Evolutionary conservation across 257 asterid species (phyloP).

Genomic region (Fraxinus quadrangulata): DNA sequence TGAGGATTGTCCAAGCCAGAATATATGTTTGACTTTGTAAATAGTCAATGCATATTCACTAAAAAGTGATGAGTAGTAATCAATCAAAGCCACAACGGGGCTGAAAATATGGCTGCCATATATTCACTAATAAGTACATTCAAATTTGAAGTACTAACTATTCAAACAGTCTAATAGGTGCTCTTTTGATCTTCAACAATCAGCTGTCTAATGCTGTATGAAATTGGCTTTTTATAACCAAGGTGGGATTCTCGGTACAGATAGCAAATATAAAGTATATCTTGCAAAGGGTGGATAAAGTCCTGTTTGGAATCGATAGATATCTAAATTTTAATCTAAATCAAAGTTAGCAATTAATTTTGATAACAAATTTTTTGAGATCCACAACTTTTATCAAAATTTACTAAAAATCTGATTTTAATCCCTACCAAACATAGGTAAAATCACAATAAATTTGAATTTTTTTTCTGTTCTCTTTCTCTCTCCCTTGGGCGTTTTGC

Average conservation of each 20-base stretch:
- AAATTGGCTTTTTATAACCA: background rate
- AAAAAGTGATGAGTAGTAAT: background rate
- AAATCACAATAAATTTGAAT: too few relatives aligned
- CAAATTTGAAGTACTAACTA: background rate
- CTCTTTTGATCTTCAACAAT: background rate
- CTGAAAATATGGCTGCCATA: background rate
- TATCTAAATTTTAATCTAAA: too few relatives aligned
- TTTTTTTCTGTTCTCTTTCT: too few relatives aligned
- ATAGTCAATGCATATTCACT: background rate
- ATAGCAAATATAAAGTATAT: background rate
- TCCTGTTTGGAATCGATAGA: too few relatives aligned
- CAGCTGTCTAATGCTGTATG: background rate
- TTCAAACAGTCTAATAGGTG: background rate
- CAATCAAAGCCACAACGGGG: background rate
- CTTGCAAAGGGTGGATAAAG: background rate
- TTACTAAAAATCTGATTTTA: too few relatives aligned
- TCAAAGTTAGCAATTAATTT: too few relatives aligned
- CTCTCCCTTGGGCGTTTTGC: too few relatives aligned
- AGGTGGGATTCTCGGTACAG: background rate
- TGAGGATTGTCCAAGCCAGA: conserved; percentile 19
- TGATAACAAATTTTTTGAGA: too few relatives aligned
- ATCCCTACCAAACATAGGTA: too few relatives aligned
- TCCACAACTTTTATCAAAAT: too few relatives aligned
- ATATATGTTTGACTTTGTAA: conserved; percentile 23
- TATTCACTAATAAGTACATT: background rate